Evolutionary conservation across 2,329 filamentous ascomycete species (phyloP), one percentile per base, ranked within the genome.

Genomic region (Albifimbria verrucaria): DNA sequence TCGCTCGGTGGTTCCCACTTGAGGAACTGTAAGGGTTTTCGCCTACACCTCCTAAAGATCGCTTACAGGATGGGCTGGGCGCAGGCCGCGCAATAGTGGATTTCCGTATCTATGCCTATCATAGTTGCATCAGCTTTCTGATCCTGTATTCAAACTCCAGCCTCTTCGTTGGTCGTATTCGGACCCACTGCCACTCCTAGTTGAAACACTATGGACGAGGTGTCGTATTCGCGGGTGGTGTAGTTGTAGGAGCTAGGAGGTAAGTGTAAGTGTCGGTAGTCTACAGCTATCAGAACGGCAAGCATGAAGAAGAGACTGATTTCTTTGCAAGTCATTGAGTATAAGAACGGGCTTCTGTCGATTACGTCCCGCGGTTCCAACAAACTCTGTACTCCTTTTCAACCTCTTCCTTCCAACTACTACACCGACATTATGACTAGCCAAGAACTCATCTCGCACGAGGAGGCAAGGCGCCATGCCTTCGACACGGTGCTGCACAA

Each of bases 401-500:
- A 22, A 15, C 23, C 20, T 21, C 43, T 6, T 10, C 22, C 18
- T 7, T 46, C n/a, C 43, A 46, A 12, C 43, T 22, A 11, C 21
- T n/a, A 48, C 15, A 4, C 20, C 39, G 17, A 28, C 49, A 61
- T 23, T 39, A 66, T 66, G 65, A 60, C 65, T 12, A 62, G 47
- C 12, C 57, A 58, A n/a, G 57, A 68, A 23, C 84, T 95, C 65
- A 89, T 95, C 77, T 76, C 78, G 62, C 89, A 94, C 73, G 83
- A 95, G 68, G 87, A 91, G 70, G 70, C 76, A 63, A 88, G 87
- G 60, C 90, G 95, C 87, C 88, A 89, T 54, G 87, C 82, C 58
- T 96, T 96, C 78, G 90, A 90, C 77, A 88, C 89, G 72, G 88
- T 82, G 58, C 79, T 95, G 72, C 91, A 96, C 72, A 88, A 78